Evolutionary conservation across 139 green algal genomes (phyloP), one percentile per base, ranked within the genome.

Genomic region (Raphidocelis subcapitata): DNA sequence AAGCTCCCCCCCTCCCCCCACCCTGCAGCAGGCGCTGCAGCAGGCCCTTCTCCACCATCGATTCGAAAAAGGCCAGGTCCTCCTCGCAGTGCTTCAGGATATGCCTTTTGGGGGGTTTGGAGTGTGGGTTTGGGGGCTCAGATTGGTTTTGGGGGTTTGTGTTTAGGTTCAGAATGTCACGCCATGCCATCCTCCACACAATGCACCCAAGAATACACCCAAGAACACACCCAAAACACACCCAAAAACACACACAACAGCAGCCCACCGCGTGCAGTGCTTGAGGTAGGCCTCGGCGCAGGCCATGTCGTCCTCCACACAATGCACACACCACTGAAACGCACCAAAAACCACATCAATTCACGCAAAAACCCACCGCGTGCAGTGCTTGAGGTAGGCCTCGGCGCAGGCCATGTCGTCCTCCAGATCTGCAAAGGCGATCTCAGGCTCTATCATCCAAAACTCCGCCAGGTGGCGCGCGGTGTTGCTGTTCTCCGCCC

Each of bases 391-490:
- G 21, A 94, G 59, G 79, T 93, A 94, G 3, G 83, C 83, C 76
- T 91, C 91, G 3, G 88, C 88, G 61, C 89, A 94, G n/a, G 73
- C 60, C 47, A 90, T 82, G 73, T 85, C 67, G 33, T 82, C 78
- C 5, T 65, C 69, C 37, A 95, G 71, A 72, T 91, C 84, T 29
- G 83, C 84, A 68, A 95, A 95, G 3, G 90, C 89, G 46, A 95
- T 82, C 82, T 95, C 91, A 16, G 91, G 91, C 80, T 96, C 91
- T 41, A 96, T 86, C 91, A 96, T 96, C 91, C 91, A 96, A 70
- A 96, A 96, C 84, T 96, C 91, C 3, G 90, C 90, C 31, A 95
- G 79, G 84, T 95, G 90, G 23, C 90, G 76, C 12, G 80, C 78
- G 18, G 85, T 90, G 82, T 90, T 86, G 56, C 69, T 83, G 69